Conservation (phyloP, 805 yeast species). For the Monosporozyma servazzii region DNA sequence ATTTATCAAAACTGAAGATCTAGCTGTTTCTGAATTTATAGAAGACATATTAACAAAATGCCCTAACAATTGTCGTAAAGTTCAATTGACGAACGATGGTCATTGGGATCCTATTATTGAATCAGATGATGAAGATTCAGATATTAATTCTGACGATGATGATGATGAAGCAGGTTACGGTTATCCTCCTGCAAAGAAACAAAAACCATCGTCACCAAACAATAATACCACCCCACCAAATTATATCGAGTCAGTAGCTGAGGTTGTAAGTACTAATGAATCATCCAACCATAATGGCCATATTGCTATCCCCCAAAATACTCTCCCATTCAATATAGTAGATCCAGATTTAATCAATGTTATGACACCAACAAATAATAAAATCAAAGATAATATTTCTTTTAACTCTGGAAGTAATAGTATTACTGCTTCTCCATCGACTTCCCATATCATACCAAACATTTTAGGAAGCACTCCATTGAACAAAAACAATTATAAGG, state of each 20-base stretch:
- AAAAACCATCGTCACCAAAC: neutral
- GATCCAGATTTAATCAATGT: constrained; percentile 15
- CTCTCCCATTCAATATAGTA: constrained; percentile 5
- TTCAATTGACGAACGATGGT: constrained; percentile 67
- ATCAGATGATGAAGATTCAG: neutral
- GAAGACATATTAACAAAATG: constrained; percentile 51
- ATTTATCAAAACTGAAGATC: constrained; percentile 41
- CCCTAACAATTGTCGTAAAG: constrained; percentile 47
- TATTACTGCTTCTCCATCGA: neutral
- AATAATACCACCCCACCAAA: neutral
- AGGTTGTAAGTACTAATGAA: neutral
- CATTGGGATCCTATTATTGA: constrained; percentile 45
- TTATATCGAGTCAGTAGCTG: neutral
- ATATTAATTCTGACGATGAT: neutral
- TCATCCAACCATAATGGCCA: neutral
- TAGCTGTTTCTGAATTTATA: constrained; percentile 70
- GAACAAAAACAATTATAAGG: neutral
- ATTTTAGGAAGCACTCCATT: constrained; percentile 16
- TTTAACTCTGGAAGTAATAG: neutral
- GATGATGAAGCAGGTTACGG: constrained; percentile 1
- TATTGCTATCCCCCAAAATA: neutral
- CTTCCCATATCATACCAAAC: constrained; percentile 9
- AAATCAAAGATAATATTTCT: neutral
- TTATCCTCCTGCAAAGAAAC: neutral
- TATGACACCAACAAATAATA: constrained; percentile 3